phyloP scores from a whole-genome alignment of 768 basidiomycete species.

The Mrakia gelida region DNA sequence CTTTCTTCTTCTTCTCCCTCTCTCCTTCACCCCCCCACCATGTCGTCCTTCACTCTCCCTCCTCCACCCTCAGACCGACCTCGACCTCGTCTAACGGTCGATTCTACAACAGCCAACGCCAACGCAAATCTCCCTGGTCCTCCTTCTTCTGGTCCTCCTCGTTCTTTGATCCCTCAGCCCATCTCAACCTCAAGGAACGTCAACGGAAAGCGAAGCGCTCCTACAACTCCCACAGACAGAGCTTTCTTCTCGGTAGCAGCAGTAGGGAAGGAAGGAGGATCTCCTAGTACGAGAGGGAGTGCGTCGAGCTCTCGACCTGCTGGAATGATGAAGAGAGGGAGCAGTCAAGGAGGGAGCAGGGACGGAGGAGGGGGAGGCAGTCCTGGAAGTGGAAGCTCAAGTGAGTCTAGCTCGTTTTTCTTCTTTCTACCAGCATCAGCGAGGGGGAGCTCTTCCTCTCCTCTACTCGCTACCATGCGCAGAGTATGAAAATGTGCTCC shows the following conservation, averaged over 20 bases:
- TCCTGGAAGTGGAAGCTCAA: slow-evolving; percentile 1
- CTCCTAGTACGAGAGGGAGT: background rate
- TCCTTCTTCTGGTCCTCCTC: background rate
- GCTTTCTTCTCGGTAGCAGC: background rate
- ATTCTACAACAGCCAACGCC: background rate
- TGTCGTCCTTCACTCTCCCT: background rate
- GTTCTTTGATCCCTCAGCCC: background rate
- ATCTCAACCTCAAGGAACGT: background rate
- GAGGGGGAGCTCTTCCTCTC: background rate
- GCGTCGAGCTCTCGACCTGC: background rate
- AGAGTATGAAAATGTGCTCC: too few relatives aligned
- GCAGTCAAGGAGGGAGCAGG: background rate
- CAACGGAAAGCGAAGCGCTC: background rate
- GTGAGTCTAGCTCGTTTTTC: background rate
- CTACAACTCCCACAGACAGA: background rate
- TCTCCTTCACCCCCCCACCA: background rate
- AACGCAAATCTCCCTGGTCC: background rate
- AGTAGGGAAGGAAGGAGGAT: background rate
- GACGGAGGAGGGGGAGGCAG: background rate
- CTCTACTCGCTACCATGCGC: background rate
- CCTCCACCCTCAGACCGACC: background rate
- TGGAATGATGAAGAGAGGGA: background rate
- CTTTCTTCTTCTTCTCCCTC: too few relatives aligned
- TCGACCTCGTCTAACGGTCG: slow-evolving; percentile 4
- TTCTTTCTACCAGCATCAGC: background rate